Base-by-base conservation (phyloP, 2,329 filamentous ascomycete genomes). In the Alternaria panax region DNA sequence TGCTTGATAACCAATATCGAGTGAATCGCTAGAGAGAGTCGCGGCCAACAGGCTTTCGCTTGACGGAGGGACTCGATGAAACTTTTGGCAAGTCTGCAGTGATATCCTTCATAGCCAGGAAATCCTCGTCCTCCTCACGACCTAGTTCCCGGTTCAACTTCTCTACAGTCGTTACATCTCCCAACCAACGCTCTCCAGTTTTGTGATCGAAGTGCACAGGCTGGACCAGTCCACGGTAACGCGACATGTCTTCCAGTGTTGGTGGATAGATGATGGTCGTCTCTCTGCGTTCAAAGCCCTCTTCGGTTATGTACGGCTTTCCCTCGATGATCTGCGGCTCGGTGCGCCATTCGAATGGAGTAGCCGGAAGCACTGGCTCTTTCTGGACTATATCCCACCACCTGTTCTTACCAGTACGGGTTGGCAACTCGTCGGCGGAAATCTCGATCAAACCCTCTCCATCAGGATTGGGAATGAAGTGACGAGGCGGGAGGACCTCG, bases 401-500 rank as follows among this genome's bases (percentile, higher is more conserved):
- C 41, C 74, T 69, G 27, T 74, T 70, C 2, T 65, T 53, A 5
- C 68, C 71, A 7, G 69, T 72, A 28, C 68, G 69, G 9, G 73
- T 71, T 0, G 80, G 80, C 2, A 83, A 62, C 38, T 80, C 67
- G 7, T 76, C 73, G n/a, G 77, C 82, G 2, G 80, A 73, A 7
- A 86, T 80, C 63, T 85, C 83, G 14, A 78, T 70, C 7, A 83
- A 73, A 1, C 75, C 74, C 7, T 75, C 62, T 0, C 71, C 66
- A 2, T 73, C 68, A 4, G 75, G 66, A 16, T 73, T 65, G 5
- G 78, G 80, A 2, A 83, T 75, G 71, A 83, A 86, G 68, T 87
- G 85, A 11, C 82, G 80, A 1, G 84, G 75, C 2, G 85, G 83
- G 1, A 86, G 76, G 9, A 86, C 78, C 66, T 86, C 81, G 12